phyloP scores from a whole-genome alignment of 306 rosid species.

The Acacia crassicarpa region DNA sequence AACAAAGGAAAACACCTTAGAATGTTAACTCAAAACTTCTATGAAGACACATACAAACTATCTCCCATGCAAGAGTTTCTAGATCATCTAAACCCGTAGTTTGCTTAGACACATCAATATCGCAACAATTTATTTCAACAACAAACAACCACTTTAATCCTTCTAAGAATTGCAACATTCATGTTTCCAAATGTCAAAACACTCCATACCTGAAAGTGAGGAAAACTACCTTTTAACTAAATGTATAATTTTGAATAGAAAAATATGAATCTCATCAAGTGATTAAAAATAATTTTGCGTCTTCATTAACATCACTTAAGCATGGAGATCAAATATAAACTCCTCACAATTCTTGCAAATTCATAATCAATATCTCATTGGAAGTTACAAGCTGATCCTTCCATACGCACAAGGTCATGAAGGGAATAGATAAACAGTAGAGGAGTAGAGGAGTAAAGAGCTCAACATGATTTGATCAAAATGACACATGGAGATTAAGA shows the following conservation, averaged over 20 bases:
- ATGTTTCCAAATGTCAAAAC: slow-evolving; percentile 52
- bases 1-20: too few relatives aligned
- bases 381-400: not conserved
- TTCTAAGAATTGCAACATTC: slow-evolving; percentile 68
- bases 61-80: slow-evolving; percentile 64
- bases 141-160: slow-evolving; percentile 54
- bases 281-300: not conserved
- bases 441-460: not conserved
- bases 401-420: not conserved
- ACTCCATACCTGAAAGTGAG: slow-evolving; percentile 56
- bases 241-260: not conserved
- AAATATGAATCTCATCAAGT: not conserved
- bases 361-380: not conserved
- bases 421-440: not conserved
- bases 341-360: not conserved
- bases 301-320: slow-evolving; percentile 1
- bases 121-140: slow-evolving; percentile 46
- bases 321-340: not conserved
- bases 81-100: slow-evolving; percentile 55
- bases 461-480: not conserved
- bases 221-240: not conserved
- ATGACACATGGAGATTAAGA: not conserved
- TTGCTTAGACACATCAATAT: slow-evolving; percentile 33
- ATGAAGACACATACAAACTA: too few relatives aligned
- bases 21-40: too few relatives aligned